Evolutionary conservation across 2,329 filamentous ascomycete species (phyloP), one percentile per base, ranked within the genome.

Genomic region (Rutstroemia sp.): DNA sequence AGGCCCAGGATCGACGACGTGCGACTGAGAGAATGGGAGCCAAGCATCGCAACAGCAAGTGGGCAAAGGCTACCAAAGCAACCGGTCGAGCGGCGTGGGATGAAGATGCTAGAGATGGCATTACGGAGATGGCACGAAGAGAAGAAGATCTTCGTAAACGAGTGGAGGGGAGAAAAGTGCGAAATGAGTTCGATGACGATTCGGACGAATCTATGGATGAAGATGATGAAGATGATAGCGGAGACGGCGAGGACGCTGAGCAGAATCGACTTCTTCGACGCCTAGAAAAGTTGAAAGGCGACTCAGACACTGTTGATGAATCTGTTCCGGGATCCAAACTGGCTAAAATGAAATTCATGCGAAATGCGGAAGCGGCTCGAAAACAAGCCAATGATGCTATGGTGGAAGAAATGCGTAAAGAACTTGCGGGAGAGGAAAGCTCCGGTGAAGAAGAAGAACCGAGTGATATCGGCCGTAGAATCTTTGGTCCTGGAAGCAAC

Each of bases 261-360:
- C 76, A 76, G 53, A 68, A 71, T 58, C 73, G 75, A 38, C 68
- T 83, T 12, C 70, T 85, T 44, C 73, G 72, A 40, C 69, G 79
- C 60, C 73, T 78, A 49, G 75, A 73, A 58, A 74, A 69, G 59
- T 63, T 76, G 6, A 73, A 73, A 16, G 71, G 73, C 27, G 27
- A 8, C 17, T 72, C 76, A 9, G 73, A 75, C 36, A 68, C 73
- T 8, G 73, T 77, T 14, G 78, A 80, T 21, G 73, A 73, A n/a
- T 64, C 64, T 19, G 75, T 69, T 17, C 80, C 81, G 0, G 77
- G 80, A 63, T 85, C 86, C 14, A 86, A 83, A 64, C 74, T 99
- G 6, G 84, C 89, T 71, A 80, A 81, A 51, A 90, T 99, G 86
- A 89, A 89, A 59, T 99, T 99, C 70, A 97, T 99, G 94, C 84